Evolutionary conservation across 148 eudicot species (phyloP).

Genomic region (Talinum fruticosum): DNA sequence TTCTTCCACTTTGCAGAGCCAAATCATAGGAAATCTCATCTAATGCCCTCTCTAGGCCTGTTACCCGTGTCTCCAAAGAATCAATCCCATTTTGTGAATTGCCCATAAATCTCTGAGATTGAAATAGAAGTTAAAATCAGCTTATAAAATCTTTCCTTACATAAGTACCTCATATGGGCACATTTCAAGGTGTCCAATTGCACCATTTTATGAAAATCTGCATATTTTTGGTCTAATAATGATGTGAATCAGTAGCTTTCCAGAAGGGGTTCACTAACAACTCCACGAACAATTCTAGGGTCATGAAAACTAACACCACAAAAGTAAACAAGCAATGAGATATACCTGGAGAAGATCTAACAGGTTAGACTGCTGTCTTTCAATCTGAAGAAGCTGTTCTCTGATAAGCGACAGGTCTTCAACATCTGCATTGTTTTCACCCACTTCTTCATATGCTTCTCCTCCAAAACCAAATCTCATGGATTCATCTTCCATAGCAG

Average conservation of each 20-base stretch:
- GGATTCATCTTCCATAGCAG: slow-evolving; percentile 29
- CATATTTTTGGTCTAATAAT: neutral
- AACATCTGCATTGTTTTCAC: slow-evolving; percentile 44
- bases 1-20: slow-evolving; percentile 57
- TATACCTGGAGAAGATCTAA: slow-evolving; percentile 73
- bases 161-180: neutral
- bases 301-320: neutral
- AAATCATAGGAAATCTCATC: slow-evolving; percentile 67
- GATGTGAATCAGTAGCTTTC: too few species aligned
- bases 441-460: slow-evolving; percentile 31
- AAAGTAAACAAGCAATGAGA: neutral
- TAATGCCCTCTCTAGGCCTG: slow-evolving; percentile 68
- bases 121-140: neutral
- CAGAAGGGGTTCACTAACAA: neutral
- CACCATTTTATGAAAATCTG: neutral
- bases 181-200: neutral
- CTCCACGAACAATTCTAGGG: neutral
- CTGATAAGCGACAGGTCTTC: slow-evolving; percentile 56
- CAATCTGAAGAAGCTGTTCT: slow-evolving; percentile 71
- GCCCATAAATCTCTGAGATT: slow-evolving; percentile 68
- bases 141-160: neutral
- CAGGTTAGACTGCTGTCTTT: slow-evolving; percentile 66
- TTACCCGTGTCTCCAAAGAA: slow-evolving; percentile 73
- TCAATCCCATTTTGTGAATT: slow-evolving; percentile 67
- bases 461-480: slow-evolving; percentile 15